Conservation (phyloP, 2,329 filamentous ascomycete genomes). For the Cladorrhinum sp. region DNA sequence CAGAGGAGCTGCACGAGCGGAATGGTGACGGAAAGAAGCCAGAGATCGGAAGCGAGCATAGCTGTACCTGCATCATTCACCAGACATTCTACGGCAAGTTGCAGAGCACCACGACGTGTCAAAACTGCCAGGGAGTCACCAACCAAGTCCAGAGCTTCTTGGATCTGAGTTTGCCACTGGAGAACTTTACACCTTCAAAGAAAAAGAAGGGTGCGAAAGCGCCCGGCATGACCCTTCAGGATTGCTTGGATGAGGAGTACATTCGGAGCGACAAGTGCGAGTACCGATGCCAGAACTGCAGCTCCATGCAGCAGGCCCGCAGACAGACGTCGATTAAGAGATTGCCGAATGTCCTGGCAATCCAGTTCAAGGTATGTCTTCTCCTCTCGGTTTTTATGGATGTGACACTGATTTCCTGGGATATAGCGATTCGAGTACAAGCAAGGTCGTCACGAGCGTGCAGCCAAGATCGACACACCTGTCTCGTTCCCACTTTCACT, state of each 20-base stretch:
- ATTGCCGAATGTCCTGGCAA: conserved; percentile 82
- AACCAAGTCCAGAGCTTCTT: conserved; percentile 85
- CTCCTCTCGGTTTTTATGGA: not conserved
- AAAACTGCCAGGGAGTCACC: conserved; percentile 78
- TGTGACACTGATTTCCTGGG: not conserved
- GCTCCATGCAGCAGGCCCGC: conserved; percentile 71
- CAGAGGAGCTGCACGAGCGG: conserved; percentile 83
- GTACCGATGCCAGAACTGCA: conserved; percentile 82
- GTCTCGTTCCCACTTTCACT: conserved; percentile 83
- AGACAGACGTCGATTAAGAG: conserved; percentile 82
- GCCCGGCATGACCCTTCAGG: conserved; percentile 57
- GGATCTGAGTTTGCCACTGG: conserved; percentile 85
- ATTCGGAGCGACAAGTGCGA: conserved; percentile 84
- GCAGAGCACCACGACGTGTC: conserved; percentile 85
- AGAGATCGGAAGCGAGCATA: conserved; percentile 57
- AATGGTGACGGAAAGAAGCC: conserved; percentile 68
- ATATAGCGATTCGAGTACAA: conserved; percentile 69
- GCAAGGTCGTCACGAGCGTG: conserved; percentile 63
- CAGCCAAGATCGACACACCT: conserved; percentile 83
- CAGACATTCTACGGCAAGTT: conserved; percentile 92
- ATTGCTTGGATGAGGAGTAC: conserved; percentile 82
- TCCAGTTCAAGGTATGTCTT: conserved; percentile 76
- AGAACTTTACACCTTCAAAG: conserved; percentile 59
- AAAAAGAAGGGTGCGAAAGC: conserved; percentile 56
- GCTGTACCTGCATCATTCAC: conserved; percentile 88